These are phyloP conservation scores for Climacium dendroides DNA, from an alignment of 225 moss, liverwort and hornwort species.

Conservation along the genomic window DNA sequence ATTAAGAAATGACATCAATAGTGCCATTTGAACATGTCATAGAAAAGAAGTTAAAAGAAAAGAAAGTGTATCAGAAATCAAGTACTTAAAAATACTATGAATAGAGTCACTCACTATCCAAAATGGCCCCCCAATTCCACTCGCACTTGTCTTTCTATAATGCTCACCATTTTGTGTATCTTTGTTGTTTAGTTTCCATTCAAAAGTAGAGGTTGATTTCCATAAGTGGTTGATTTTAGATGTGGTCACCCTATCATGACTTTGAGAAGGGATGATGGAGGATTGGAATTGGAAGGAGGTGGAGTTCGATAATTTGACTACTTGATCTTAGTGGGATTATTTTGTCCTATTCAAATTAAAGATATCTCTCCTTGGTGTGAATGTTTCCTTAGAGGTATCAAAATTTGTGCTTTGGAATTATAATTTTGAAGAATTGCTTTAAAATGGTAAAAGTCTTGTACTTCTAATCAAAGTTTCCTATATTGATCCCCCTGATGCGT, in stretches of 20 bases:
- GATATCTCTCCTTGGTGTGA: rapidly evolving
- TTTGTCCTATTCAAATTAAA: neutral
- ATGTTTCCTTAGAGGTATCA: neutral
- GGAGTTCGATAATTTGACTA: rapidly evolving
- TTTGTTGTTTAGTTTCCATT: rapidly evolving
- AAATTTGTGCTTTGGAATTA: neutral
- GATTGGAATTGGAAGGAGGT: neutral
- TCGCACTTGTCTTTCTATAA: neutral
- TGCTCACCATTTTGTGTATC: neutral
- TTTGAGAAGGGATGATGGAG: rapidly evolving
- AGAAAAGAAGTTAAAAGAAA: neutral
- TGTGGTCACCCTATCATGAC: neutral
- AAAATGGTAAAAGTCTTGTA: neutral
- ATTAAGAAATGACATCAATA: neutral
- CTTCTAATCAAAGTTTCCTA: rapidly evolving
- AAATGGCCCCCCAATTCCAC: neutral
- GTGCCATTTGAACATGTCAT: neutral
- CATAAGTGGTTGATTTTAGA: no score
- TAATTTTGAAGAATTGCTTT: rapidly evolving
- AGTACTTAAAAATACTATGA: no score
- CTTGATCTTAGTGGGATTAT: neutral
- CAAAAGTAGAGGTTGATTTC: rapidly evolving
- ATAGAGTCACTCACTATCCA: neutral
- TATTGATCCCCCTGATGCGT: rapidly evolving
- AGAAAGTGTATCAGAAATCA: no score